phyloP scores from a whole-genome alignment of 1,139 yeast species.

The Blastobotrys persicus region DNA sequence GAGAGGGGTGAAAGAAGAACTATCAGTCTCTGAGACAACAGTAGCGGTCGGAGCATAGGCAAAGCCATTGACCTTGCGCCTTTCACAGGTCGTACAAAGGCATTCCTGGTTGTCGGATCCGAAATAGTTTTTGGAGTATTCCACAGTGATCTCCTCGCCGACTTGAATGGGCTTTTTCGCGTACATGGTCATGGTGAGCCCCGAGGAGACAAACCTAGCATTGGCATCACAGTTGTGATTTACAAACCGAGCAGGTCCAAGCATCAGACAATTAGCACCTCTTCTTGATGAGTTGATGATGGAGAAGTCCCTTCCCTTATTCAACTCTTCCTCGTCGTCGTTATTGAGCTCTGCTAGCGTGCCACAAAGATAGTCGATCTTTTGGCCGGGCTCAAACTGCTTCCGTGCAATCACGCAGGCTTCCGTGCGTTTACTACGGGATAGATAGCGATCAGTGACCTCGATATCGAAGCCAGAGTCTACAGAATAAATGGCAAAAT shows the following conservation, averaged over 20 bases:
- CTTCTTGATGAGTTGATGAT: constrained; percentile 41
- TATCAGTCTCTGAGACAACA: constrained; percentile 11
- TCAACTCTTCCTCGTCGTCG: constrained; percentile 36
- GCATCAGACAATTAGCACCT: constrained; percentile 42
- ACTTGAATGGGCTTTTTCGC: constrained; percentile 38
- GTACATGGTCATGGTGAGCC: constrained; percentile 35
- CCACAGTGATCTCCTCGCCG: constrained; percentile 49
- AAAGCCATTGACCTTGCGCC: constrained; percentile 28
- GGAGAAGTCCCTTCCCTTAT: constrained; percentile 41
- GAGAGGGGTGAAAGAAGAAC: not conserved
- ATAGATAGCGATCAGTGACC: constrained; percentile 44
- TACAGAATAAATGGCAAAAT: constrained; percentile 39
- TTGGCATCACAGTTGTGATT: constrained; percentile 49
- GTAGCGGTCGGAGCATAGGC: not conserved
- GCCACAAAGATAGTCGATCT: constrained; percentile 41
- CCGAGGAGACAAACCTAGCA: constrained; percentile 39
- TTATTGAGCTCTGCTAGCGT: constrained; percentile 39
- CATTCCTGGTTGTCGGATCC: constrained; percentile 45
- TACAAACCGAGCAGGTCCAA: constrained; percentile 50
- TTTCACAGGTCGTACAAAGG: constrained; percentile 46
- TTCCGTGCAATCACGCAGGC: constrained; percentile 44
- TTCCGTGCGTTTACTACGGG: constrained; percentile 36
- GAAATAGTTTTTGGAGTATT: constrained; percentile 44
- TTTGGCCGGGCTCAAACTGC: constrained; percentile 36
- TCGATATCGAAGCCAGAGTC: constrained; percentile 45